Evolutionary conservation across 2,329 filamentous ascomycete genomes (phyloP), one percentile per base, ranked within the genome.

Genomic region (Aureobasidium melanogenum): DNA sequence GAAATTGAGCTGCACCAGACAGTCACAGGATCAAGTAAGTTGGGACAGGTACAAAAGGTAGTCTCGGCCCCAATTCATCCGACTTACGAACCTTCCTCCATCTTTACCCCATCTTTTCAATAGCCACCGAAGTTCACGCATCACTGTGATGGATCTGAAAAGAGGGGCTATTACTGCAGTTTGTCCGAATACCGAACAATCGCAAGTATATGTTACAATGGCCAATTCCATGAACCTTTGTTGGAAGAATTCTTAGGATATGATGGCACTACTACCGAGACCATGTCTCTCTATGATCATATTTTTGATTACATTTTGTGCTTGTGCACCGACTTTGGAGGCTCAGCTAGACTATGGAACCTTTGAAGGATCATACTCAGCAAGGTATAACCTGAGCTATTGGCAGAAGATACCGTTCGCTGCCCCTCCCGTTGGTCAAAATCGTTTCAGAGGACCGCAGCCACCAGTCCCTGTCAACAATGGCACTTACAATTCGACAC

Each of bases 381-480:
- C 55, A 32, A 60, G 44, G 19, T 65, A 65, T 46, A 63, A 65
- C 22, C 46, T 65, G 28, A 63, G 54, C 28, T 83, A 84, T 70
- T 86, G 78, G 72, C 80, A 79, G 63, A 84, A 81, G 66, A 84
- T 86, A 52, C 84, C 84, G 17, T 87, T 82, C 66, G 83, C 80
- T 5, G 80, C 82, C 14, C 81, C 84, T 1, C 83, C 84, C 15
- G 72, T 77, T 14, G 82, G 82, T 1, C 67, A 76, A 50, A 84
- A 85, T 66, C 79, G 84, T 5, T 87, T 86, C 67, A 79, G 83
- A 57, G 82, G 77, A 0, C 84, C 84, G 2, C 84, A 87, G 64
- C 82, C 82, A 7, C 82, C 82, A 1, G 26, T 71, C 0, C 71
- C 70, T 0, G 74, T 84, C 58, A 73, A 69, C 3, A 75, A 79